phyloP scores from a whole-genome alignment of 164 flowering plant genomes.

The Kingdonia uniflora region DNA sequence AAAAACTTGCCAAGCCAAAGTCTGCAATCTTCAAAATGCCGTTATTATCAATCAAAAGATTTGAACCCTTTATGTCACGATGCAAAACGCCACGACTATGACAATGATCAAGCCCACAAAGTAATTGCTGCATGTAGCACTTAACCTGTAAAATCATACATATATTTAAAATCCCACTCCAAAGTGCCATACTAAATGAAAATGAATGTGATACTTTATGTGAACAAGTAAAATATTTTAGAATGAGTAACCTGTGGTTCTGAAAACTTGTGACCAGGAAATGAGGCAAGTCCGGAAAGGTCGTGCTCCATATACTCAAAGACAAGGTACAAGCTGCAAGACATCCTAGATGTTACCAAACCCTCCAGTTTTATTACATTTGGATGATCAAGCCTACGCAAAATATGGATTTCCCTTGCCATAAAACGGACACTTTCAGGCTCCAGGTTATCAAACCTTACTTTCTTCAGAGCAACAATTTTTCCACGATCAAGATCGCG shows the following conservation, averaged over 20 bases:
- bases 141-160: constrained; percentile 42
- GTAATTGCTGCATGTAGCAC: constrained; percentile 90
- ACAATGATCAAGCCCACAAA: constrained; percentile 90
- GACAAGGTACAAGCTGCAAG: constrained; percentile 84
- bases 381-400: constrained; percentile 90
- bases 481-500: constrained; percentile 85
- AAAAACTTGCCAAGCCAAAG: constrained; percentile 88
- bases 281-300: constrained; percentile 79
- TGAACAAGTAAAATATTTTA: neutral
- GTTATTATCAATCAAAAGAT: constrained; percentile 83
- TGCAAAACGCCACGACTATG: constrained; percentile 82
- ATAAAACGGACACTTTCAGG: constrained; percentile 95
- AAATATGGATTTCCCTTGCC: constrained; percentile 91
- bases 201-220: neutral
- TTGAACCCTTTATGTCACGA: constrained; percentile 96
- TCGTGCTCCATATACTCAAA: constrained; percentile 99
- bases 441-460: constrained; percentile 83
- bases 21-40: constrained; percentile 91
- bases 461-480: constrained; percentile 93
- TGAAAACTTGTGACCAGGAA: constrained; percentile 68
- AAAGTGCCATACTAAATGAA: neutral
- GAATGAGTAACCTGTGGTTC: constrained; percentile 62
- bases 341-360: constrained; percentile 80
- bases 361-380: constrained; percentile 89
- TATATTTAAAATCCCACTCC: neutral